Base-by-base conservation (phyloP, 2,329 filamentous ascomycete species). In the Hypoxylon sp. region DNA sequence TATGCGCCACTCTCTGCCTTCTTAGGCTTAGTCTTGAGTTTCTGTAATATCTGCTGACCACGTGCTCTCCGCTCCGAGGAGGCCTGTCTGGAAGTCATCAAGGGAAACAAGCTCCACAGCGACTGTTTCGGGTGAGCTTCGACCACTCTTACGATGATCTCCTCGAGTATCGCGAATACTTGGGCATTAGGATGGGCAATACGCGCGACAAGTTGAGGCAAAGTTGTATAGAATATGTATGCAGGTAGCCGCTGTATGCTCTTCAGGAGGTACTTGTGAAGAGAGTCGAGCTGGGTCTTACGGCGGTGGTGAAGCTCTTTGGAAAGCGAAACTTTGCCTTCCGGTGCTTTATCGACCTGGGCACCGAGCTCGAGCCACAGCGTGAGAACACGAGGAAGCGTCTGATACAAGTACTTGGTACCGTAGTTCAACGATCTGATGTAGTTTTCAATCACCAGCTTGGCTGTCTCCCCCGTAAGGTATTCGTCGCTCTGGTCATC, bases 351-450 rank as follows among this genome's bases (percentile, higher is more conserved):
- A 72, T 91, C 86, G 34, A 93, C 83, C 62, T 91, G 88, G 37
- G 91, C 89, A 5, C 93, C 94, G 65, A 99, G 85, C 71, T 97
- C 94, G 37, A 99, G 83, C 94, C 96, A 99, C 2, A 99, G 82
- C 0, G 95, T 99, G 41, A 99, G 80, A 47, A 97, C 85, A 65
- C 96, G 91, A 0, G 95, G 96, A 32, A 99, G 82, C 0, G 94
- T 97, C 77, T 98, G 94, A 72, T 97, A 97, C 44, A 97, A 87
- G 77, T 98, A 97, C 78, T 98, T 99, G 48, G 93, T 95, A 30
- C 95, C 95, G 69, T 90, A 94, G 26, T 89, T 88, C 46, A 97
- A 85, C 2, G 94, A 96, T 26, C 94, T 88, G 46, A 97, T 82
- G 73, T 97, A 97, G 74, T 97, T 97, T 72, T 97, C 93, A 68